Base-by-base conservation (phyloP, 306 rosid genomes). In the Medicago lupulina region DNA sequence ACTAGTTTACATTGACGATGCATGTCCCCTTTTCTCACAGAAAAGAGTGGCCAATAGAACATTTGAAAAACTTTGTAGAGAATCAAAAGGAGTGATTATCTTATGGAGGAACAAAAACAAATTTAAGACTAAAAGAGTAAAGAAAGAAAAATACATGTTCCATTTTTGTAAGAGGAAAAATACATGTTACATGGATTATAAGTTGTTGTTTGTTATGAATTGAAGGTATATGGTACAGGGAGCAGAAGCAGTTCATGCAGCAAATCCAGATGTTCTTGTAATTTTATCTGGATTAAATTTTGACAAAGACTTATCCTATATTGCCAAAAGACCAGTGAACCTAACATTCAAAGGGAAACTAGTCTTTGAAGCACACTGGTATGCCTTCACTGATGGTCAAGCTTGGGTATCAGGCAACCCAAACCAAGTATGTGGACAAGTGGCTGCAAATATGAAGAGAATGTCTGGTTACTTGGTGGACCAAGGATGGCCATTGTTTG, bases 241-340 rank as follows among this genome's bases (percentile, higher is more conserved):
- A 80, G 98, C 98, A 5, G 98, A 95, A 85, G 92, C 96, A 2
- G 89, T 92, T 44, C 97, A 95, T 79, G 83, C 86, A 21, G 96
- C 96, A 78, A 95, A 95, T 55, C 80, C 90, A 21, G 83, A 92
- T 31, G 87, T 90, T 70, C 91, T 95, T 10, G 90, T 95, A 6
- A 89, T 95, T 79, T 68, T 95, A 10, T 95, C 98, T 0, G 98
- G 98, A 69, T 77, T 95, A 7, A 83, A 11, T 34, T 95, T 41
- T 43, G 98, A 89, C 82, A 86, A 15, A 19, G 96, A 92, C 71
- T 79, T 95, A 2, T 87, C 98, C 0, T 95, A 90, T 75, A 47
- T 95, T n/a, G 8, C 28, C 21, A 84, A 75, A 9, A 78, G 71
- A 70, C 80, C 88, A 0, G 76, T 89, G 67, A 83, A 51, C 18